Base-by-base conservation (phyloP, 73 alveolate genomes). In the Breviolum minutum region DNA sequence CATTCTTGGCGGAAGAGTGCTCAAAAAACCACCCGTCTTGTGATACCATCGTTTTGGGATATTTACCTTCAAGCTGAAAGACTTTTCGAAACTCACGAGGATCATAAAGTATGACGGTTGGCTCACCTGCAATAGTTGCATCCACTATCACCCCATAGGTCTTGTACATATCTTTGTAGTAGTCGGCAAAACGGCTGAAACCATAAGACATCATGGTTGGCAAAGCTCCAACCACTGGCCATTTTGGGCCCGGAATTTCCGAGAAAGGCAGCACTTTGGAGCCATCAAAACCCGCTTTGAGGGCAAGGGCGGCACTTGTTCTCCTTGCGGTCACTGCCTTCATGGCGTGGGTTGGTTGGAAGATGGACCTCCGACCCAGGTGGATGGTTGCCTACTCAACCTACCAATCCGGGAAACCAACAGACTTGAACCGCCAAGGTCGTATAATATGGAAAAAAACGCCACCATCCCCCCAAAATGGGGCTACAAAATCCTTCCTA, bases 141-240 rank as follows among this genome's bases (percentile, higher is more conserved):
- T 84, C 91, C 48, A 82, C 91, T 4, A 82, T 48, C 60, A 82
- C 40, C 3, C 69, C 91, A 60, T 48, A 82, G 73, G 91, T 82
- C 60, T 61, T 48, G 71, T 82, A 82, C 91, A 82, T 82, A 22
- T 48, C 6, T 48, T 71, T 48, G 91, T 82, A 60, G 63, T 82
- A 82, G 60, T 82, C 91, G 14, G 26, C 7, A 22, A 82, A 22
- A 19, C 91, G 8, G 73, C 73, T 48, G 73, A 82, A 82, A 5
- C 91, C 91, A 82, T 54, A 82, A 60, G 73, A 54, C 91, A 82
- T 54, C 73, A 82, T 54, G 54, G 91, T 61, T 3, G 91, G 91
- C 69, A 82, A 2, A 24, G 91, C 91, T 19, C 91, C 91, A 82
- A 82, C 30, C 91, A 82, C 91, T 60, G 91, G 91, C 91, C 91